Conservation (phyloP, 2,329 filamentous ascomycete genomes). For the Cytospora piceae region DNA sequence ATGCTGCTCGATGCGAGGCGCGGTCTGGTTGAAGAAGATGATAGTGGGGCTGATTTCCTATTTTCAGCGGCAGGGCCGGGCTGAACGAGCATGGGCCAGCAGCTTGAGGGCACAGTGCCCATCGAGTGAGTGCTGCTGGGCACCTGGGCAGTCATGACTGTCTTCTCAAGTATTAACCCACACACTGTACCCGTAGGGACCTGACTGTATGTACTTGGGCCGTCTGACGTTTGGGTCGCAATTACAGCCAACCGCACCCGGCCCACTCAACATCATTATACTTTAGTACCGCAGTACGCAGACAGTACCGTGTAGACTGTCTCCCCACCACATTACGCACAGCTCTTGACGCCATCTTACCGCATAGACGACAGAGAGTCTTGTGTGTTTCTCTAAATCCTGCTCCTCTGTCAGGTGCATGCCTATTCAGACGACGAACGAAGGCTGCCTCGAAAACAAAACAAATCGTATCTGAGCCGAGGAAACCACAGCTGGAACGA, state of each 20-base stretch:
- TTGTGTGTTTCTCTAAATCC: not conserved
- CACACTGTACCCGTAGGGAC: constrained; percentile 13
- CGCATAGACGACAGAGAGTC: constrained; percentile 4
- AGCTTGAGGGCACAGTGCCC: constrained; percentile 8
- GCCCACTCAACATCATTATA: not conserved
- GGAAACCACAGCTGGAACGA: not conserved
- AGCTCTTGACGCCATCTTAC: constrained; percentile 4
- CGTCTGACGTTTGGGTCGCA: constrained; percentile 18
- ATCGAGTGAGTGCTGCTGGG: not conserved
- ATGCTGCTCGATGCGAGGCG: not conserved
- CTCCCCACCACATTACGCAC: constrained; percentile 2
- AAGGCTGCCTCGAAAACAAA: not conserved
- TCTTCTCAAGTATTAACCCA: not conserved
- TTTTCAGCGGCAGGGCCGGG: constrained; percentile 13
- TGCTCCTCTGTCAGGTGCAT: not conserved
- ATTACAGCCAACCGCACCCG: not conserved
- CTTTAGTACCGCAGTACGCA: not conserved
- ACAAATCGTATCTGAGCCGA: not conserved
- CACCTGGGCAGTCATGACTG: no score
- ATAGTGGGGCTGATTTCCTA: constrained; percentile 14
- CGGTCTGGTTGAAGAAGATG: constrained; percentile 2
- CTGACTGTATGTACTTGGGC: not conserved
- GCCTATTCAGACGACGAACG: not conserved
- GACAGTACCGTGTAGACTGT: not conserved
- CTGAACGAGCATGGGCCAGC: not conserved